These are phyloP conservation scores for Emergomyces pasteurianus DNA, from an alignment of 2,329 filamentous ascomycete species.

Conservation along the genomic window DNA sequence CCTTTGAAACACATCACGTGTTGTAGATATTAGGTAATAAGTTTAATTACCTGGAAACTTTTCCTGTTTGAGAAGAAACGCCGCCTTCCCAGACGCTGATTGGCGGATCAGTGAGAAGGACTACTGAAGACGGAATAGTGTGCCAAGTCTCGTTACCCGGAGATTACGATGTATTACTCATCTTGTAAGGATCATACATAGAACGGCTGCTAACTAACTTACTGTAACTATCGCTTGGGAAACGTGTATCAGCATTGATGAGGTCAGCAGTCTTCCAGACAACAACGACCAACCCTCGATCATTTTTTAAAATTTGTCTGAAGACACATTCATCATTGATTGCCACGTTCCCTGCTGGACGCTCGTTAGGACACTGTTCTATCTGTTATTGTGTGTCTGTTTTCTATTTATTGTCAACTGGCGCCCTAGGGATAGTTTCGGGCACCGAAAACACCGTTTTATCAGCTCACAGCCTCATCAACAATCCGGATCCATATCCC, in stretches of 20 bases:
- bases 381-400: background rate
- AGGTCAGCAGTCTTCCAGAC: background rate
- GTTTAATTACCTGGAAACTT: too few relatives aligned
- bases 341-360: background rate
- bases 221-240: too few relatives aligned
- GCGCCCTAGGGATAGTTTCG: background rate
- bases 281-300: background rate
- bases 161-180: slow-evolving; percentile 2
- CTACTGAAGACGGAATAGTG: background rate
- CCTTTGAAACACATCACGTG: background rate
- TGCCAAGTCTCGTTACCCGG: background rate
- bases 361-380: background rate
- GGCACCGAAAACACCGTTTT: background rate
- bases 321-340: background rate
- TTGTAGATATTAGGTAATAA: background rate
- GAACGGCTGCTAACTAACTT: too few relatives aligned
- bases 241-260: background rate
- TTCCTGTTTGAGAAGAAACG: background rate
- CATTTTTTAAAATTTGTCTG: background rate
- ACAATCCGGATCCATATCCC: background rate
- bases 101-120: background rate
- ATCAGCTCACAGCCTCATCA: background rate
- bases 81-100: too few relatives aligned
- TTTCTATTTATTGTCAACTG: background rate
- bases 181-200: background rate